phyloP scores from a whole-genome alignment of 2,329 filamentous ascomycete species.

The Aspergillus floridensis region DNA sequence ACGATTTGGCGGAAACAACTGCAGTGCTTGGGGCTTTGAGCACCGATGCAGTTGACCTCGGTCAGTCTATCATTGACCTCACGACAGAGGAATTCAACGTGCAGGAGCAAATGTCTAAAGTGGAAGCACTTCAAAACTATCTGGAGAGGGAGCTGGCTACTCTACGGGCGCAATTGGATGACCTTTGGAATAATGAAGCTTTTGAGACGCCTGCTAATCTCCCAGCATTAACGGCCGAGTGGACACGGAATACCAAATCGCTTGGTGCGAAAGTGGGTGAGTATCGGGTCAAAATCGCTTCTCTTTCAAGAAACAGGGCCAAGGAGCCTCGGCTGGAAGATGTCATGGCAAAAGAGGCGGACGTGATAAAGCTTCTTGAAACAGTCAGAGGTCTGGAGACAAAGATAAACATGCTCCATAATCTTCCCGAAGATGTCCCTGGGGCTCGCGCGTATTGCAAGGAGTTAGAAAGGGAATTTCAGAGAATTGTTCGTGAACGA shows the following conservation, averaged over 20 bases:
- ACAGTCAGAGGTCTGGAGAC: slow-evolving; percentile 65
- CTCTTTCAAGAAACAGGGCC: slow-evolving; percentile 34
- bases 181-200: slow-evolving; percentile 31
- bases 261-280: slow-evolving; percentile 66
- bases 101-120: slow-evolving; percentile 56
- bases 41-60: slow-evolving; percentile 52
- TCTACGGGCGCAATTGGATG: slow-evolving; percentile 29
- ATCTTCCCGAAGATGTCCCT: slow-evolving; percentile 68
- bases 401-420: slow-evolving; percentile 65
- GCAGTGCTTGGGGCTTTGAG: slow-evolving; percentile 51
- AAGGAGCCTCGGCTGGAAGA: slow-evolving; percentile 46
- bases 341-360: slow-evolving; percentile 57
- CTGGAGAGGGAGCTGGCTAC: slow-evolving; percentile 52
- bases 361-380: slow-evolving; percentile 57
- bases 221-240: slow-evolving; percentile 69
- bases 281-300: slow-evolving; percentile 55
- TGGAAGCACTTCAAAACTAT: slow-evolving; percentile 57
- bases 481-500: slow-evolving; percentile 58
- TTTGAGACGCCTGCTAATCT: slow-evolving; percentile 60
- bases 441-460: slow-evolving; percentile 70
- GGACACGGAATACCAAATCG: slow-evolving; percentile 68
- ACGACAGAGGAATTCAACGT: slow-evolving; percentile 53
- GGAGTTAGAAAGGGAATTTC: slow-evolving; percentile 62
- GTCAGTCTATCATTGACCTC: slow-evolving; percentile 54
- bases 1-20: slow-evolving; percentile 56